Conservation (phyloP, 352 stramenopile genomes). For the Globisporangium barbulae region DNA sequence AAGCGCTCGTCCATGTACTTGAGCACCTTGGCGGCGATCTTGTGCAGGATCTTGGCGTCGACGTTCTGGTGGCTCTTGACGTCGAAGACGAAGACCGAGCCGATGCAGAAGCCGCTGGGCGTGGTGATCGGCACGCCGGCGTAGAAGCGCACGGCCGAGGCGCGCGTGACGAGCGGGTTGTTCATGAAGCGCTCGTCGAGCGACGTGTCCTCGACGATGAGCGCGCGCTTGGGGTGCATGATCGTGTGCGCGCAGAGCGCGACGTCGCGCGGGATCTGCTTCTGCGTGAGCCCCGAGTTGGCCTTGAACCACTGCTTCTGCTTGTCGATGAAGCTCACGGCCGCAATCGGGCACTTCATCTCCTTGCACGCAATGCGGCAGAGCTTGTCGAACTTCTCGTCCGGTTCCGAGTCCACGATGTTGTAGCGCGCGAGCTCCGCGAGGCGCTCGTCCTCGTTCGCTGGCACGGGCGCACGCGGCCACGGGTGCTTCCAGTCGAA, state of each 20-base stretch:
- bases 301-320: constrained; percentile 88
- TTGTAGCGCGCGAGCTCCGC: constrained; percentile 62
- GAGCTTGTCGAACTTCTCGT: constrained; percentile 87
- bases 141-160: constrained; percentile 82
- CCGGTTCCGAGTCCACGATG: constrained; percentile 78
- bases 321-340: constrained; percentile 84
- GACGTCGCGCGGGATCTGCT: constrained; percentile 80
- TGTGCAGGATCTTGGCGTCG: constrained; percentile 82
- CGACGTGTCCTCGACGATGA: constrained; percentile 83
- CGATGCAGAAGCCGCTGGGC: constrained; percentile 73
- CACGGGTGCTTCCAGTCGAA: constrained; percentile 86
- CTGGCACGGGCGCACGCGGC: constrained; percentile 62
- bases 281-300: constrained; percentile 79
- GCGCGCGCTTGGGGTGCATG: constrained; percentile 79
- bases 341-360: constrained; percentile 88
- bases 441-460: constrained; percentile 71
- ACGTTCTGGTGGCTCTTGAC: constrained; percentile 75
- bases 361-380: constrained; percentile 87
- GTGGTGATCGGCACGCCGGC: constrained; percentile 80
- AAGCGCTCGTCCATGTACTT: constrained; percentile 88
- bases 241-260: constrained; percentile 84
- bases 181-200: constrained; percentile 79
- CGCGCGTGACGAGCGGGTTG: constrained; percentile 80
- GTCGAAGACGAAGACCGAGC: constrained; percentile 85
- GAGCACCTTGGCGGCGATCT: constrained; percentile 84